phyloP scores from a whole-genome alignment of 2,329 filamentous ascomycete species.

The Clathrospora elynae region DNA sequence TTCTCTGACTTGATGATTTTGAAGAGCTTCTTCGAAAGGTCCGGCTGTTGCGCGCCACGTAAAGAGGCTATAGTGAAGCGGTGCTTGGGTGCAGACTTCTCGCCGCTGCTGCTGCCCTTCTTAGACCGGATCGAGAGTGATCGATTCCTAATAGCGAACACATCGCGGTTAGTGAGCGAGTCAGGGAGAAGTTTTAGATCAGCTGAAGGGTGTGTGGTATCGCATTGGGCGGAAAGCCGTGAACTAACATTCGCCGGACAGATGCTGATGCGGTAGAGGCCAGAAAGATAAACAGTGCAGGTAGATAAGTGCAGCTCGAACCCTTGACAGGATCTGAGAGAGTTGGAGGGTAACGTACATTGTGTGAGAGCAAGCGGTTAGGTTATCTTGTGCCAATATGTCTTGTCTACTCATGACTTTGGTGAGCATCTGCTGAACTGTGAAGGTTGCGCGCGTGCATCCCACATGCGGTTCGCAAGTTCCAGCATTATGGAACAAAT shows the following conservation, averaged over 20 bases:
- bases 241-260: too few species aligned
- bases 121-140: slow-evolving; percentile 74
- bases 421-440: slow-evolving; percentile 29
- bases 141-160: slow-evolving; percentile 64
- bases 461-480: slow-evolving; percentile 4
- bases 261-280: too few species aligned
- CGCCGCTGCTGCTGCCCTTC: slow-evolving; percentile 54
- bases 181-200: too few species aligned
- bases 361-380: too few species aligned
- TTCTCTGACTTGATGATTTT: slow-evolving; percentile 95
- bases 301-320: too few species aligned
- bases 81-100: slow-evolving; percentile 59
- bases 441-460: slow-evolving; percentile 17
- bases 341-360: too few species aligned
- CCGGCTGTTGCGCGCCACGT: slow-evolving; percentile 81
- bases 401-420: slow-evolving; percentile 21
- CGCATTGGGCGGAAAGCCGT: too few species aligned
- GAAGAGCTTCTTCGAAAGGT: slow-evolving; percentile 86
- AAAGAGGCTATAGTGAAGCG: slow-evolving; percentile 87
- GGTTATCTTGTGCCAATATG: slow-evolving; percentile 27
- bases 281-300: too few species aligned
- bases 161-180: slow-evolving; percentile 34
- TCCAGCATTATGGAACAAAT: neutral
- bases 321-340: neutral
- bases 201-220: too few species aligned